phyloP scores from a whole-genome alignment of 139 green algal genomes.

The Penium margaritaceum region DNA sequence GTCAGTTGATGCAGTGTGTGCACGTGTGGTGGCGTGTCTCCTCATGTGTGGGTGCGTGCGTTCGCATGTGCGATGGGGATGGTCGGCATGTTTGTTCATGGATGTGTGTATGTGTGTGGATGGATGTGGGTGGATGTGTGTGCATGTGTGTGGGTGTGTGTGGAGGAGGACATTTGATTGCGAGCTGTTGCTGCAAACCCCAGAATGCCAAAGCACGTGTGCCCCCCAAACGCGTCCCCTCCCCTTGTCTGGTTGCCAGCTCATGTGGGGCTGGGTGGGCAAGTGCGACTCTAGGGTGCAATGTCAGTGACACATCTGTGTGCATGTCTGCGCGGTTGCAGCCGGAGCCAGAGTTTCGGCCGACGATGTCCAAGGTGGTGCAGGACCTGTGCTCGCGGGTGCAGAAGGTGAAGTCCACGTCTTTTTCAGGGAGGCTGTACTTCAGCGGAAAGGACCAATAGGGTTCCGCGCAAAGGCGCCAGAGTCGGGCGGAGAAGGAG shows the following conservation, averaged over 20 bases:
- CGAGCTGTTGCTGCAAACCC: too few relatives aligned
- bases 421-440: too few relatives aligned
- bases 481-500: too few relatives aligned
- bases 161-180: too few relatives aligned
- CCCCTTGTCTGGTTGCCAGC: not conserved
- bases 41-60: too few relatives aligned
- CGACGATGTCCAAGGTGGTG: constrained; percentile 30
- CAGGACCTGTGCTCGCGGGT: constrained; percentile 5
- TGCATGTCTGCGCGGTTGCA: constrained; percentile 1
- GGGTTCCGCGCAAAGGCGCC: too few relatives aligned
- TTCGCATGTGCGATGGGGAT: too few relatives aligned
- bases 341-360: constrained; percentile 36
- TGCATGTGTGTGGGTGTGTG: not conserved
- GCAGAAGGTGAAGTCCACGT: too few relatives aligned
- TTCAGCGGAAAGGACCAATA: too few relatives aligned
- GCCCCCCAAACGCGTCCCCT: not conserved
- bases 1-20: too few relatives aligned
- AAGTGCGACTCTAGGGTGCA: not conserved
- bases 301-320: not conserved
- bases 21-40: too few relatives aligned
- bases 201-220: not conserved
- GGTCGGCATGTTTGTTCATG: not conserved
- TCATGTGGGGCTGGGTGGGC: too few relatives aligned
- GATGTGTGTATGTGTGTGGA: not conserved
- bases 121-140: not conserved